These are phyloP conservation scores for Aspergillus unguis DNA, from an alignment of 2,329 filamentous ascomycete species.

Conservation along the genomic window DNA sequence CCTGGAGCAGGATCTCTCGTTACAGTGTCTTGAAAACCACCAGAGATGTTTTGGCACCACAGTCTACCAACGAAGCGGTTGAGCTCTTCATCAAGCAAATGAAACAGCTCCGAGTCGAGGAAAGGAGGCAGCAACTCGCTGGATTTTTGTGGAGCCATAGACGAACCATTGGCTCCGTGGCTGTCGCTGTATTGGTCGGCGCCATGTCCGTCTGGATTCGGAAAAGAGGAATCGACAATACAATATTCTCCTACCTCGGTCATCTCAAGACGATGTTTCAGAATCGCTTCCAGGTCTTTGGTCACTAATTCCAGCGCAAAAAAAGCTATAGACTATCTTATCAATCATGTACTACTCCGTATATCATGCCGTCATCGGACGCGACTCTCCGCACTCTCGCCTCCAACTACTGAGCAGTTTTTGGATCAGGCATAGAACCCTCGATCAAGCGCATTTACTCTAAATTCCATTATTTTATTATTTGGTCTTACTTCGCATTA, in stretches of 20 bases:
- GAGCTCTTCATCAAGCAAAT: slow-evolving; percentile 68
- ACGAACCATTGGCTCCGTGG: slow-evolving; percentile 59
- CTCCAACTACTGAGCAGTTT: too few relatives aligned
- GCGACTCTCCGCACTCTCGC: too few relatives aligned
- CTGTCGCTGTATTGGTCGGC: slow-evolving; percentile 64
- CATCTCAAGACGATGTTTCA: slow-evolving; percentile 26
- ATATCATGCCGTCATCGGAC: too few relatives aligned
- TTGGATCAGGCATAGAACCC: too few relatives aligned
- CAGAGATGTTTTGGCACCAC: slow-evolving; percentile 50
- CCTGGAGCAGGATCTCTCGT: slow-evolving; percentile 69
- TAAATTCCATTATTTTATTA: not conserved
- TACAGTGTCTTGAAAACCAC: slow-evolving; percentile 86
- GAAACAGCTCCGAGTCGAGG: slow-evolving; percentile 65
- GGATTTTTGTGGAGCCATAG: slow-evolving; percentile 62
- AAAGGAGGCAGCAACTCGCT: slow-evolving; percentile 53
- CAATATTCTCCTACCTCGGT: slow-evolving; percentile 33
- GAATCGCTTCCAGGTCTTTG: slow-evolving; percentile 11
- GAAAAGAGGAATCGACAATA: slow-evolving; percentile 39
- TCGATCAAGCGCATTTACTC: too few relatives aligned
- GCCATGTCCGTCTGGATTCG: slow-evolving; percentile 66
- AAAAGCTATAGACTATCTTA: not conserved
- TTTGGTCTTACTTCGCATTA: not conserved
- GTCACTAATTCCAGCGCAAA: not conserved
- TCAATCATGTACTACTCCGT: not conserved
- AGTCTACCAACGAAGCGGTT: slow-evolving; percentile 65